These are phyloP conservation scores for Colletotrichum sp. DNA, from an alignment of 2,329 filamentous ascomycete genomes.

Conservation along the genomic window DNA sequence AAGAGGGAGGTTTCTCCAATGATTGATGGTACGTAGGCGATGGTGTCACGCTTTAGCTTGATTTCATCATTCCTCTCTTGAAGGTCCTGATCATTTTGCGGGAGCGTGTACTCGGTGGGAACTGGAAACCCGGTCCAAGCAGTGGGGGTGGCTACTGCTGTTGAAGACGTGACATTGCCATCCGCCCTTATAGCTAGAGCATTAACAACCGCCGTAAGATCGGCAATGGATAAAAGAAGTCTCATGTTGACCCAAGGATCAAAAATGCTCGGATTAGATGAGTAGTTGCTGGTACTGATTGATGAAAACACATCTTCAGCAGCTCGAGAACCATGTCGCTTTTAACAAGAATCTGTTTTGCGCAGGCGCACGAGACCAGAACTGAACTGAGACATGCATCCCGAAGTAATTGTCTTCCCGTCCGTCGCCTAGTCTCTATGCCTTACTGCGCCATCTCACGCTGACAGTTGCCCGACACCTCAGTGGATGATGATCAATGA, in stretches of 20 bases:
- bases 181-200: not conserved
- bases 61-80: not conserved
- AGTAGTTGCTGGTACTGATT: not conserved
- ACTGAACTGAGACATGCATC: not conserved
- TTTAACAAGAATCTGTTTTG: not conserved
- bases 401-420: not conserved
- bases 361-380: not conserved
- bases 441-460: not conserved
- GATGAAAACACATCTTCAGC: not conserved
- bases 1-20: not conserved
- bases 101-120: not conserved
- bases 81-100: not conserved
- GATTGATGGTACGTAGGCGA: not conserved
- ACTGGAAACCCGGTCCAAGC: not conserved
- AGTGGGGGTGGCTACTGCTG: not conserved
- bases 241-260: not conserved
- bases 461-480: not conserved
- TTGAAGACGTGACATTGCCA: not conserved
- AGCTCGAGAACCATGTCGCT: not conserved
- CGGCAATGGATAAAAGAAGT: not conserved
- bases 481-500: not conserved
- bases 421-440: not conserved
- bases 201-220: not conserved
- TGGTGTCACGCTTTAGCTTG: not conserved
- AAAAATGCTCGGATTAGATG: not conserved